Evolutionary conservation across 305 asterid genomes (phyloP).

Genomic region (Fraxinus greggii): DNA sequence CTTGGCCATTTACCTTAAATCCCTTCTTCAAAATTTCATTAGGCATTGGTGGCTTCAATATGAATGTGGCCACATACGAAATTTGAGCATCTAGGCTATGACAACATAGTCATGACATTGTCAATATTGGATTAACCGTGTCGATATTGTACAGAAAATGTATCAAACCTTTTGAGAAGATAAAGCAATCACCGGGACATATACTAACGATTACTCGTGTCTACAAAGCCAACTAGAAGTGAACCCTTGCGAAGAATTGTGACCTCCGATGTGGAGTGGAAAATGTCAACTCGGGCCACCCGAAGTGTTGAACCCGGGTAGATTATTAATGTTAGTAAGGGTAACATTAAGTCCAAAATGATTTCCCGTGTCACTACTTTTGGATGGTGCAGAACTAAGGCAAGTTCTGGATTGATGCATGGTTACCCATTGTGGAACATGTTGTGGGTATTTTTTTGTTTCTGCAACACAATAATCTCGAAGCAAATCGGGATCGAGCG

Average conservation of each 20-base stretch:
- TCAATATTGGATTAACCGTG: conserved; percentile 26
- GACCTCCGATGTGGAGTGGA: conserved; percentile 67
- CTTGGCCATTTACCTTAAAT: conserved; percentile 41
- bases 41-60: conserved; percentile 23
- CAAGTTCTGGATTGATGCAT: conserved; percentile 50
- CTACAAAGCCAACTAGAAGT: conserved; percentile 55
- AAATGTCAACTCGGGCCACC: conserved; percentile 65
- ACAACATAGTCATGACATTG: conserved; percentile 49
- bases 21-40: conserved; percentile 44
- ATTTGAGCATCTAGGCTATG: conserved; percentile 58
- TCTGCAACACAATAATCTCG: conserved; percentile 57
- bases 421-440: conserved; percentile 37
- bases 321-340: conserved; percentile 31
- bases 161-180: conserved; percentile 50
- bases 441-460: conserved; percentile 14
- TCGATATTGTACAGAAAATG: conserved; percentile 53
- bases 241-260: conserved; percentile 53
- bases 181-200: conserved; percentile 47
- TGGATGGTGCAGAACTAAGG: conserved; percentile 38
- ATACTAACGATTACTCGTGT: conserved; percentile 36
- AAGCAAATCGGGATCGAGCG: conserved; percentile 51
- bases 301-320: conserved; percentile 59
- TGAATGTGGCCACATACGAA: conserved; percentile 33
- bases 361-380: conserved; percentile 35
- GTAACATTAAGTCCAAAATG: conserved; percentile 41